Conservation (phyloP, 2,329 filamentous ascomycete genomes). For the Paecilomyces formosus region DNA sequence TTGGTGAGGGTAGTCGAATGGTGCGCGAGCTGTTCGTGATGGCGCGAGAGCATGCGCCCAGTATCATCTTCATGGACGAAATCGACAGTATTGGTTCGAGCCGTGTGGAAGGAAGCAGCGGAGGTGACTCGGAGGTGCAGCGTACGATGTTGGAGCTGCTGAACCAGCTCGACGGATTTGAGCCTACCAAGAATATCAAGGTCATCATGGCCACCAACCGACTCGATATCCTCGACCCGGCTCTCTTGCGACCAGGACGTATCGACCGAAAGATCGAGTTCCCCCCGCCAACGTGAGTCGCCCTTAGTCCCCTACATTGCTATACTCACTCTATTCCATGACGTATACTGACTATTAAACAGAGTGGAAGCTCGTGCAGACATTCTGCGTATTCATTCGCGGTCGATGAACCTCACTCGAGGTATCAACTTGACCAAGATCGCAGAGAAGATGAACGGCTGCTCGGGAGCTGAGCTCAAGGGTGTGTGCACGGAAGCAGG, state of each 20-base stretch:
- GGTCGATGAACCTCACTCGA: constrained; percentile 96
- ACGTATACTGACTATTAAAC: constrained; percentile 12
- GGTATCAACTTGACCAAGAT: constrained; percentile 98
- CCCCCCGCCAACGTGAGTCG: constrained; percentile 69
- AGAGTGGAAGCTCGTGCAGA: constrained; percentile 88
- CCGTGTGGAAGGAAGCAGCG: constrained; percentile 89
- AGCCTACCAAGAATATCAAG: constrained; percentile 99
- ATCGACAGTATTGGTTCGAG: constrained; percentile 98
- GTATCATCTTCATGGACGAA: constrained; percentile 99
- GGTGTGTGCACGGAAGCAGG: constrained; percentile 97
- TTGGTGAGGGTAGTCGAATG: constrained; percentile 96
- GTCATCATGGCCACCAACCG: constrained; percentile 99
- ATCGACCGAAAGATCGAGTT: constrained; percentile 99
- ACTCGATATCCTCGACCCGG: constrained; percentile 92
- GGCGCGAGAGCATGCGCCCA: constrained; percentile 94
- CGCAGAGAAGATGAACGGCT: constrained; percentile 99
- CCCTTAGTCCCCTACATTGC: neutral
- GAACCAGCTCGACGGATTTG: constrained; percentile 97
- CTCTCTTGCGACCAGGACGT: constrained; percentile 86
- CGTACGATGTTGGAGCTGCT: constrained; percentile 97
- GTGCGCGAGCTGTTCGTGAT: constrained; percentile 98
- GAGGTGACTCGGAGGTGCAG: constrained; percentile 95
- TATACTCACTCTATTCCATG: neutral
- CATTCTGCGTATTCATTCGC: constrained; percentile 93
- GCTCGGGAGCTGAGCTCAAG: constrained; percentile 94